Evolutionary conservation across 495 filamentous ascomycete genomes (phyloP).

Genomic region (Lasiosphaeriaceae sp.): DNA sequence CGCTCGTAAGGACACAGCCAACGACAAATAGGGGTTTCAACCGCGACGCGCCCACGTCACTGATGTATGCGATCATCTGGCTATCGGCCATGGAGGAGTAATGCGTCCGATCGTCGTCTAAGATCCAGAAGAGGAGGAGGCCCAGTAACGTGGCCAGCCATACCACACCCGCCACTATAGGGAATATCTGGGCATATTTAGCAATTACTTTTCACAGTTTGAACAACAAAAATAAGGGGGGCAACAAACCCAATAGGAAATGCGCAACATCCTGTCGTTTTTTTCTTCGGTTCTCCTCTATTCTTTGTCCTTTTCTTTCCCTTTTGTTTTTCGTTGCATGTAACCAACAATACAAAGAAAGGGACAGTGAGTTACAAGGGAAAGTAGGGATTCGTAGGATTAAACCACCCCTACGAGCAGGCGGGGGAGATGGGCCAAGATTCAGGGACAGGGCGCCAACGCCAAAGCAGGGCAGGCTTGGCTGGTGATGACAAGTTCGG

Average conservation of each 20-base stretch:
- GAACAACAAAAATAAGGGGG: not conserved
- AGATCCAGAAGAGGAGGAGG: slow-evolving; percentile 59
- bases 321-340: not conserved
- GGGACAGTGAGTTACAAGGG: too few species aligned
- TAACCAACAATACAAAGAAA: too few species aligned
- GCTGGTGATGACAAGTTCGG: too few species aligned
- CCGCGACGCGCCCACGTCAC: slow-evolving; percentile 65
- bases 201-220: not conserved
- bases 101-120: slow-evolving; percentile 48
- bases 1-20: slow-evolving; percentile 71
- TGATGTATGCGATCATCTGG: slow-evolving; percentile 79
- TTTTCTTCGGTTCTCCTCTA: not conserved
- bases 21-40: slow-evolving; percentile 87
- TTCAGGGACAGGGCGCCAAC: too few species aligned
- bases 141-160: slow-evolving; percentile 68
- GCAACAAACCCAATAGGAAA: slow-evolving; percentile 51
- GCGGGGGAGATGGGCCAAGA: too few species aligned
- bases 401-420: too few species aligned
- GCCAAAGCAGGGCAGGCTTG: too few species aligned
- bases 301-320: not conserved
- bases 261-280: slow-evolving; percentile 28
- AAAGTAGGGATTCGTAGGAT: too few species aligned
- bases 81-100: slow-evolving; percentile 62
- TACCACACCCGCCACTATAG: slow-evolving; percentile 70
- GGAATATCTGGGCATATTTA: slow-evolving; percentile 61